Conservation (phyloP, 2,329 filamentous ascomycete genomes). For the Diplodia intermedia region DNA sequence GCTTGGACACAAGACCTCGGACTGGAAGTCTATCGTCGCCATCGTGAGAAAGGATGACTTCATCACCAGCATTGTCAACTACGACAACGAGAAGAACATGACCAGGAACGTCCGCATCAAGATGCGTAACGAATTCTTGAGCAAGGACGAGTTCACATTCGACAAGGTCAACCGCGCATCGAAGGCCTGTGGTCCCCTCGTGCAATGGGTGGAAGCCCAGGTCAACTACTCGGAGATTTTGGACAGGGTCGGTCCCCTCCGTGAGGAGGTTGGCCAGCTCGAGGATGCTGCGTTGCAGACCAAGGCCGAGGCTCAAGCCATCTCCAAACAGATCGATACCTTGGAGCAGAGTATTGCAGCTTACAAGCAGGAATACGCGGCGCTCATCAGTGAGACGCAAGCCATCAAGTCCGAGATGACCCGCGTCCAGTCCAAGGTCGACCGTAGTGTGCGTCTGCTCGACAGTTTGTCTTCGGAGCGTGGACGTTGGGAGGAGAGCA, state of each 20-base stretch:
- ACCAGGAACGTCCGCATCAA: slow-evolving; percentile 79
- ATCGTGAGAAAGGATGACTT: slow-evolving; percentile 94
- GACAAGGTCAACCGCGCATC: slow-evolving; percentile 95
- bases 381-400: slow-evolving; percentile 94
- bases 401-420: slow-evolving; percentile 98
- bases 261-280: slow-evolving; percentile 85
- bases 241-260: slow-evolving; percentile 88
- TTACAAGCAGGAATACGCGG: slow-evolving; percentile 96
- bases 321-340: slow-evolving; percentile 82
- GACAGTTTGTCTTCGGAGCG: slow-evolving; percentile 95
- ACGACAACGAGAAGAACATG: slow-evolving; percentile 96
- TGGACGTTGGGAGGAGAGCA: slow-evolving; percentile 93
- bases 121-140: slow-evolving; percentile 92
- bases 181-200: slow-evolving; percentile 94
- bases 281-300: slow-evolving; percentile 90
- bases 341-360: slow-evolving; percentile 90
- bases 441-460: slow-evolving; percentile 90
- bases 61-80: slow-evolving; percentile 96
- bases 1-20: slow-evolving; percentile 81
- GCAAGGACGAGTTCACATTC: slow-evolving; percentile 93
- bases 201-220: slow-evolving; percentile 96
- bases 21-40: slow-evolving; percentile 89
- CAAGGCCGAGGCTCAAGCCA: slow-evolving; percentile 89
- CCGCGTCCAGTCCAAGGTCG: slow-evolving; percentile 96
- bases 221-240: slow-evolving; percentile 98